Base-by-base conservation (phyloP, 768 basidiomycete species). In the Suillus tomentosus region DNA sequence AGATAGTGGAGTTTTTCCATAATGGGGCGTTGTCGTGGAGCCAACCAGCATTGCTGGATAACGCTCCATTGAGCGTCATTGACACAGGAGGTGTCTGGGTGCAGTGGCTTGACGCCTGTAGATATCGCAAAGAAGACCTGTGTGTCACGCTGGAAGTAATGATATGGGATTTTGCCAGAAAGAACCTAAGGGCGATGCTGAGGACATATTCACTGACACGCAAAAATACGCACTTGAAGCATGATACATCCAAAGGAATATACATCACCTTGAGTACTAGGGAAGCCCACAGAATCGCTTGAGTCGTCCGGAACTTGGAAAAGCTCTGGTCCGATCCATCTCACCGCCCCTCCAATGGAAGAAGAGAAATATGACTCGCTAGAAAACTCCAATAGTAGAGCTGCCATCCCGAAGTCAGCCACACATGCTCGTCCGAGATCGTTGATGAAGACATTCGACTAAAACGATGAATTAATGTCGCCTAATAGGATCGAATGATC, bases 161-260 rank as follows among this genome's bases (percentile, higher is more conserved):
- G 42, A 36, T 75, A 74, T 6, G 72, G 73, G 17, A 53, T 22
- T 65, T 69, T 64, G 0, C 73, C 71, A 31, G 64, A 55, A 31
- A 61, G 54, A 15, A 65, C 53, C 65, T 66, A 55, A 19, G 31
- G 15, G 17, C 22, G 24, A 61, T 34, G 34, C 43, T 48, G n/a
- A 57, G 60, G 31, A 56, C 13, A 36, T 13, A 14, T 58, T 17
- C 19, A 59, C 5, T 36, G 60, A 53, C 14, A 8, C n/a, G 78
- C 77, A 27, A 80, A 74, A 68, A 78, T 13, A 65, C 66, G 27
- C 27, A 66, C 64, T 61, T 65, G 64, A 10, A 66, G 48, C 56
- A 65, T 74, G 22, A 77, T 69, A 48, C 76, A 77, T 8, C 74
- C 79, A 43, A 65, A 65, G 13, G 66, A 65, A 45, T 65, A 66